These are phyloP conservation scores for Lithospermum erythrorhizon DNA, from an alignment of 257 asterid genomes.

Conservation along the genomic window DNA sequence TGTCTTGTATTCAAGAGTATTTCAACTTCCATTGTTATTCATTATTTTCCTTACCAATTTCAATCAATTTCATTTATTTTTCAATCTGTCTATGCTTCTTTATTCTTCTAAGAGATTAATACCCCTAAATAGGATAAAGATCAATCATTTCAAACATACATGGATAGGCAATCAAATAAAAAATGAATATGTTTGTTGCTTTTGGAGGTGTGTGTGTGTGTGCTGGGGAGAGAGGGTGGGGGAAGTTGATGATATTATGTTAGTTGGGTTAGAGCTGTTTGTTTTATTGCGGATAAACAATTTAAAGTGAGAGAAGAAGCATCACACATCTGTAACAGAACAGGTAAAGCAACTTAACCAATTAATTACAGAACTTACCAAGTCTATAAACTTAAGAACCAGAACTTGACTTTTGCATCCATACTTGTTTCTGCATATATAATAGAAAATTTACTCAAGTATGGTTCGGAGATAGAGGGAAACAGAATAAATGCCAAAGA, in stretches of 20 bases:
- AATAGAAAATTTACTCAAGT: neutral
- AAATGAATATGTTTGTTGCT: neutral
- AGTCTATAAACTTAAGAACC: slow-evolving; percentile 45
- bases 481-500: neutral
- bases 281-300: neutral
- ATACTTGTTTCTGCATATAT: slow-evolving; percentile 77
- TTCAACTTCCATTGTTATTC: neutral
- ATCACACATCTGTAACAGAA: neutral
- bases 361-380: slow-evolving; percentile 31
- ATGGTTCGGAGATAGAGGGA: neutral
- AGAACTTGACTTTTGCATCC: slow-evolving; percentile 93
- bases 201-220: too few relatives aligned
- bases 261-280: slow-evolving; percentile 32
- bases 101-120: too few relatives aligned
- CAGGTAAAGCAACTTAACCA: neutral
- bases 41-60: too few relatives aligned
- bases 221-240: too few relatives aligned
- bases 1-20: too few relatives aligned
- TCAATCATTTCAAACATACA: too few relatives aligned
- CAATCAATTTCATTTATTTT: too few relatives aligned
- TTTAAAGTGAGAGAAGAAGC: neutral
- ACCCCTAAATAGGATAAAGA: too few relatives aligned
- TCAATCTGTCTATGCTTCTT: too few relatives aligned
- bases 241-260: neutral
- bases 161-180: neutral